phyloP scores from a whole-genome alignment of 1,284 basidiomycete genomes.

The Mycena sp. region DNA sequence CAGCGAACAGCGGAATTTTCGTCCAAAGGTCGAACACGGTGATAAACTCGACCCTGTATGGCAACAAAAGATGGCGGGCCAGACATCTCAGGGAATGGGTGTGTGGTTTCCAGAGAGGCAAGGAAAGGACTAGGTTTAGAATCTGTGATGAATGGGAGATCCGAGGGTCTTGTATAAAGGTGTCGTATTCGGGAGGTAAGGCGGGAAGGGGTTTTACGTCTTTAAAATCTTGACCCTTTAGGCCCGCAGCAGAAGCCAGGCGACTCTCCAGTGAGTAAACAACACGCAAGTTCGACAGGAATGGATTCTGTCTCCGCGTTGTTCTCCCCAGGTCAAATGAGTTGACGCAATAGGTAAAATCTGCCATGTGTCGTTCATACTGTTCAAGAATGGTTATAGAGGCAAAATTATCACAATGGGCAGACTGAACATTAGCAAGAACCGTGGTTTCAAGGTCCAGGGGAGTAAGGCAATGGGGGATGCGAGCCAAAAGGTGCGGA shows the following conservation, averaged over 20 bases:
- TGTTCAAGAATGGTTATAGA: neutral
- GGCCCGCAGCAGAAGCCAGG: conserved; percentile 34
- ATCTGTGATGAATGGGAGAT: conserved; percentile 36
- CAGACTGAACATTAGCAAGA: too few species aligned
- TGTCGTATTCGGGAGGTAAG: conserved; percentile 30
- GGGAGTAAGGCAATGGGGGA: too few species aligned
- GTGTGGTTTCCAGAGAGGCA: conserved; percentile 41
- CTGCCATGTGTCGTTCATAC: neutral
- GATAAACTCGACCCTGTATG: conserved; percentile 45
- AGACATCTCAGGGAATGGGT: conserved; percentile 33
- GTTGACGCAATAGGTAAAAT: neutral
- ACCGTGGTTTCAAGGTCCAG: too few species aligned
- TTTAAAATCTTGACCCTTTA: conserved; percentile 17
- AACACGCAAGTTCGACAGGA: conserved; percentile 27
- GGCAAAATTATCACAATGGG: too few species aligned
- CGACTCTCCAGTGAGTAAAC: conserved; percentile 30
- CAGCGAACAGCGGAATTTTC: conserved; percentile 40
- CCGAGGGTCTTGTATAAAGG: conserved; percentile 29
- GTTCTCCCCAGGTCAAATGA: neutral
- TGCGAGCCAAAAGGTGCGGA: too few species aligned
- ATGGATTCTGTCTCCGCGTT: neutral
- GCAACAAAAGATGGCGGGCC: conserved; percentile 35
- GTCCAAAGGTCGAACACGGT: conserved; percentile 40
- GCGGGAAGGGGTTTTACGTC: conserved; percentile 31
- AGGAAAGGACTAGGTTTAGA: conserved; percentile 45